Evolutionary conservation across 1,284 basidiomycete species (phyloP).

Genomic region (Melampsora americana): DNA sequence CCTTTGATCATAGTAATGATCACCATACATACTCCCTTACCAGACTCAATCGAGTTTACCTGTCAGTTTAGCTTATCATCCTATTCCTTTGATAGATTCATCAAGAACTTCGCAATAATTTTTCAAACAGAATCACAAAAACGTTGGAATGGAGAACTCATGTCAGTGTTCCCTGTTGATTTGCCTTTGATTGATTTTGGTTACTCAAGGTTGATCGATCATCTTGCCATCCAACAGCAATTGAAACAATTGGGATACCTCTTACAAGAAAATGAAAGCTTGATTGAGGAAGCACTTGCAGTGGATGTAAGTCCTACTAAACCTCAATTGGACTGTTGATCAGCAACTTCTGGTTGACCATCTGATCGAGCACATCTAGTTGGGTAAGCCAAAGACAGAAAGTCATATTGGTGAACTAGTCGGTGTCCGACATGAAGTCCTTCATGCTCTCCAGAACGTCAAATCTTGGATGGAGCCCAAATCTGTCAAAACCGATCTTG

Average conservation of each 20-base stretch:
- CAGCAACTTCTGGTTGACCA: not conserved
- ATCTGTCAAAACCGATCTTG: conserved; percentile 50
- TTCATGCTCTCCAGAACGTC: conserved; percentile 52
- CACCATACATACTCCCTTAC: not conserved
- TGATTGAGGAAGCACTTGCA: conserved; percentile 51
- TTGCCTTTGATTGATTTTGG: not conserved
- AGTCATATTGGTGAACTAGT: conserved; percentile 53
- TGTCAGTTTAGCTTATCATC: not conserved
- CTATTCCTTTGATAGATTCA: conserved; percentile 3
- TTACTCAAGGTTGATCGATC: not conserved
- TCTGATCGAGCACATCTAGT: conserved; percentile 21
- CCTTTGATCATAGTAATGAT: not conserved
- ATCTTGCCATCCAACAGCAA: conserved; percentile 47
- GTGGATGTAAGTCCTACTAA: conserved; percentile 48
- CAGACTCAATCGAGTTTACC: not conserved
- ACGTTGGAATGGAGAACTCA: conserved; percentile 40
- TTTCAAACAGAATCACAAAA: conserved; percentile 23
- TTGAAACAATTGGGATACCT: conserved; percentile 54
- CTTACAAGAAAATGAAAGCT: conserved; percentile 53
- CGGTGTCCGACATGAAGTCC: conserved; percentile 52
- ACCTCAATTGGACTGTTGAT: not conserved
- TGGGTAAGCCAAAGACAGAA: conserved; percentile 54
- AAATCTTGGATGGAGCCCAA: conserved; percentile 54
- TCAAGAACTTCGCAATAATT: conserved; percentile 6
- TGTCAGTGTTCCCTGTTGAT: conserved; percentile 1